A percentile compares a stretch with the other conserved stretches of the same genome.
Evolutionary conservation across 192 early-diverging fungal genomes (phyloP).

Genomic region (Rhizoclosmatium globosum): DNA sequence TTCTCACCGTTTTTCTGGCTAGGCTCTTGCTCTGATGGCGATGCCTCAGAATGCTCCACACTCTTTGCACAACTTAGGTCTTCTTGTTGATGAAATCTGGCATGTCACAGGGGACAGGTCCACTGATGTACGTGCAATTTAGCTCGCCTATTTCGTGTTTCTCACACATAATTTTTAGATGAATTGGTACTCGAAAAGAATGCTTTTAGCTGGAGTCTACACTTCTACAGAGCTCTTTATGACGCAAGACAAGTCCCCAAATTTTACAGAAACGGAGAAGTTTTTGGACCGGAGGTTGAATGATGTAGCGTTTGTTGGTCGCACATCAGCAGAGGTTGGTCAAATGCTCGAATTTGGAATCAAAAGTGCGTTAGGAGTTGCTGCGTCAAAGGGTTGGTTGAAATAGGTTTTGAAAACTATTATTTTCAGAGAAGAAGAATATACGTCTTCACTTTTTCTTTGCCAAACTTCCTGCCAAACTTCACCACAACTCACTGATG

Average conservation of each 20-base stretch:
- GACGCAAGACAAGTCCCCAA: slow-evolving; percentile 86
- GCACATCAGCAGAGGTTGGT: slow-evolving; percentile 36
- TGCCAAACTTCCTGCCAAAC: too few relatives aligned
- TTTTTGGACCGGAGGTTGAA: slow-evolving; percentile 85
- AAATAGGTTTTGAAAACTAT: not conserved
- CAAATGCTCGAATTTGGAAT: slow-evolving; percentile 42
- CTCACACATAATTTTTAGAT: slow-evolving; percentile 57
- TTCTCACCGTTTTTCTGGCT: not conserved
- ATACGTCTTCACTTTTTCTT: too few relatives aligned
- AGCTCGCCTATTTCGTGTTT: not conserved
- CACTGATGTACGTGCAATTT: slow-evolving; percentile 66
- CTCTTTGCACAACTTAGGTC: slow-evolving; percentile 72
- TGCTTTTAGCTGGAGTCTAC: slow-evolving; percentile 82
- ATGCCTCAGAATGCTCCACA: slow-evolving; percentile 79
- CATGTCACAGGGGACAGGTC: slow-evolving; percentile 85
- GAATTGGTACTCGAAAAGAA: slow-evolving; percentile 91
- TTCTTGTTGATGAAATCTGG: slow-evolving; percentile 88
- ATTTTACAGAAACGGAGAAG: slow-evolving; percentile 72
- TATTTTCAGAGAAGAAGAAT: too few relatives aligned
- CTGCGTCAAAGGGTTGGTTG: slow-evolving; percentile 26
- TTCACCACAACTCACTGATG: too few relatives aligned
- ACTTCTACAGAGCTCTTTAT: slow-evolving; percentile 93
- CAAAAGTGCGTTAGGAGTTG: slow-evolving; percentile 34
- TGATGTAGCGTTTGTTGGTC: slow-evolving; percentile 70
- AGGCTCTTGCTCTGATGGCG: slow-evolving; percentile 79